Conservation (phyloP, 768 basidiomycete genomes). For the Lactarius pseudohatsudake region DNA sequence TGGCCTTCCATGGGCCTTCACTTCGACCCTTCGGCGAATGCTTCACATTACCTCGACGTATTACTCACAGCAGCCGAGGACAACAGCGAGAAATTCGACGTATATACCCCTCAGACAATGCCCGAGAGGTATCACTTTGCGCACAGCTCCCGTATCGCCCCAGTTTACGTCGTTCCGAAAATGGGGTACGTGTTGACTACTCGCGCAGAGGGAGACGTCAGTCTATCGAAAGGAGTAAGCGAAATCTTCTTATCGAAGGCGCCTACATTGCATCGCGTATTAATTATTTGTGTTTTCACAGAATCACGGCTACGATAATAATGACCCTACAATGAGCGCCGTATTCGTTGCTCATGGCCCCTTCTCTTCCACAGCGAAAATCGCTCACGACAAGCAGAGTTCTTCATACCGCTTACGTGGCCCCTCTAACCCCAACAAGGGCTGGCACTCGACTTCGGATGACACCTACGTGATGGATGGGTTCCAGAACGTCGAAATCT, state of each 20-base stretch:
- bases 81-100: slow-evolving; percentile 68
- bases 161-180: slow-evolving; percentile 80
- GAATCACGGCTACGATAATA: slow-evolving; percentile 92
- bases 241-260: neutral
- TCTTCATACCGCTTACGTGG: slow-evolving; percentile 29
- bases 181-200: slow-evolving; percentile 80
- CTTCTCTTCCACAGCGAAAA: slow-evolving; percentile 69
- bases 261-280: neutral
- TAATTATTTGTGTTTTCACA: slow-evolving; percentile 33
- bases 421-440: slow-evolving; percentile 40
- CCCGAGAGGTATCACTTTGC: slow-evolving; percentile 78
- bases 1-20: slow-evolving; percentile 91
- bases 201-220: slow-evolving; percentile 53
- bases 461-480: slow-evolving; percentile 73
- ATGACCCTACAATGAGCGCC: slow-evolving; percentile 74
- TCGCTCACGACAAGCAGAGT: slow-evolving; percentile 41
- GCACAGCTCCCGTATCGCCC: slow-evolving; percentile 75
- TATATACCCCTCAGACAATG: slow-evolving; percentile 81
- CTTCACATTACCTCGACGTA: slow-evolving; percentile 51
- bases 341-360: slow-evolving; percentile 93
- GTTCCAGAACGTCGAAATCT: slow-evolving; percentile 86
- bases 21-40: slow-evolving; percentile 60
- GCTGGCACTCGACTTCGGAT: slow-evolving; percentile 67
- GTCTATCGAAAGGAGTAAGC: slow-evolving; percentile 76
- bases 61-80: slow-evolving; percentile 52